A percentile compares a stretch with the other conserved stretches of the same genome.
Evolutionary conservation across 2,329 filamentous ascomycete species (phyloP).

Genomic region (Emydomyces testavorans): DNA sequence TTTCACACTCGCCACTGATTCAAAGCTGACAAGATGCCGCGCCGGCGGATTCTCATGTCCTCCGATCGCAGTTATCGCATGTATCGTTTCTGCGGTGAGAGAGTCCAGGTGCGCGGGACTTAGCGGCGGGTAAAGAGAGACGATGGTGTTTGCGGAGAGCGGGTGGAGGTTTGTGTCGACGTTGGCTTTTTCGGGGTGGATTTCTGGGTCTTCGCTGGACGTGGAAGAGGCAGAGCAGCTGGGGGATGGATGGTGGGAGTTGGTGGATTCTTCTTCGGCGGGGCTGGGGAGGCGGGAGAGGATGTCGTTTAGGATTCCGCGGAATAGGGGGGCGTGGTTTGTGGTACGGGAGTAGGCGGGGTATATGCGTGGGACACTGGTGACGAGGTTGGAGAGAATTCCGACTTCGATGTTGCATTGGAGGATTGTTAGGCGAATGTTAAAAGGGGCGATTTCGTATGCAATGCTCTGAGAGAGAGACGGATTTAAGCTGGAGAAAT

Average conservation of each 20-base stretch:
- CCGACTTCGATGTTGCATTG: conserved; percentile 91
- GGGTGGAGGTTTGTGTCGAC: conserved; percentile 17
- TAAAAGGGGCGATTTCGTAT: conserved; percentile 94
- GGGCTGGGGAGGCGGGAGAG: conserved; percentile 64
- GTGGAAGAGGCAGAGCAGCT: conserved; percentile 2
- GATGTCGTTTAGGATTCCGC: conserved; percentile 70
- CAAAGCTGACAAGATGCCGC: conserved; percentile 82
- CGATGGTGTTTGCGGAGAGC: conserved; percentile 37
- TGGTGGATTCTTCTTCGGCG: conserved; percentile 31
- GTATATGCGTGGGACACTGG: conserved; percentile 65
- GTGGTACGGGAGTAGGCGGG: conserved; percentile 55
- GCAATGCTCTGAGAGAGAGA: conserved; percentile 52
- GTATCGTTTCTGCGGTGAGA: conserved; percentile 77
- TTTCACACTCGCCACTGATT: conserved; percentile 77
- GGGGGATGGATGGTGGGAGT: conserved; percentile 15
- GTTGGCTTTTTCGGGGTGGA: conserved; percentile 13
- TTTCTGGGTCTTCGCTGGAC: background rate
- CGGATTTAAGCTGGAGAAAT: background rate
- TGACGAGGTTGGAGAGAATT: conserved; percentile 74
- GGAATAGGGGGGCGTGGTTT: conserved; percentile 66
- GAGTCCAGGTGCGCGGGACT: conserved; percentile 56
- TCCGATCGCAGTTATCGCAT: conserved; percentile 81
- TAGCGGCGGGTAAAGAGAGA: conserved; percentile 64
- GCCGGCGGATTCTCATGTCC: conserved; percentile 93
- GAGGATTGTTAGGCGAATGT: conserved; percentile 89